Conservation (phyloP, 2,329 filamentous ascomycete genomes). For the Alternaria sp. region DNA sequence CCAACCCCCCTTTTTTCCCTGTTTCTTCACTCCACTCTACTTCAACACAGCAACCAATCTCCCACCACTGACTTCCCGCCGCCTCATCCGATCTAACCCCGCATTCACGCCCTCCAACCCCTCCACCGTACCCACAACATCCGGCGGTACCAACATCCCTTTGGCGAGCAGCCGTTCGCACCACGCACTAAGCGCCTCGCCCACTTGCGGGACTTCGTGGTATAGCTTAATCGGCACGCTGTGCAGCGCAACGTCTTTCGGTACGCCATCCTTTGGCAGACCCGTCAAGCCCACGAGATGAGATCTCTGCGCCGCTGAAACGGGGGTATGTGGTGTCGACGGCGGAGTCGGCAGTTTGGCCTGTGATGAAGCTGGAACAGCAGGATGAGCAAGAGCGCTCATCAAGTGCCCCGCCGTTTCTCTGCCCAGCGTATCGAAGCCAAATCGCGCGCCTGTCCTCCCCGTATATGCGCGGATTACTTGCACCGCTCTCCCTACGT, state of each 20-base stretch:
- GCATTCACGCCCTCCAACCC: conserved; percentile 72
- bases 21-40: not conserved
- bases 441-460: conserved; percentile 65
- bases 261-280: conserved; percentile 62
- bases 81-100: conserved; percentile 69
- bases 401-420: conserved; percentile 68
- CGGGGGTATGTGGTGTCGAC: conserved; percentile 28
- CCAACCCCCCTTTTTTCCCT: rapidly evolving
- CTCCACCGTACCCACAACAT: conserved; percentile 68
- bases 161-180: conserved; percentile 68
- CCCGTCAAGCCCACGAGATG: conserved; percentile 74
- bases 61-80: conserved; percentile 70
- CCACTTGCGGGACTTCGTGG: conserved; percentile 69
- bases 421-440: conserved; percentile 70
- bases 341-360: conserved; percentile 35
- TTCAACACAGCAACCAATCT: conserved; percentile 60
- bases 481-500: conserved; percentile 68
- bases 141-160: conserved; percentile 63
- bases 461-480: conserved; percentile 67
- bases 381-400: conserved; percentile 52
- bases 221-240: conserved; percentile 78
- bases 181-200: conserved; percentile 69
- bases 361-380: conserved; percentile 8
- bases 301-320: conserved; percentile 33
- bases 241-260: conserved; percentile 62